Base-by-base conservation (phyloP, 805 yeast species). In the Saccharomycopsis sp. region DNA sequence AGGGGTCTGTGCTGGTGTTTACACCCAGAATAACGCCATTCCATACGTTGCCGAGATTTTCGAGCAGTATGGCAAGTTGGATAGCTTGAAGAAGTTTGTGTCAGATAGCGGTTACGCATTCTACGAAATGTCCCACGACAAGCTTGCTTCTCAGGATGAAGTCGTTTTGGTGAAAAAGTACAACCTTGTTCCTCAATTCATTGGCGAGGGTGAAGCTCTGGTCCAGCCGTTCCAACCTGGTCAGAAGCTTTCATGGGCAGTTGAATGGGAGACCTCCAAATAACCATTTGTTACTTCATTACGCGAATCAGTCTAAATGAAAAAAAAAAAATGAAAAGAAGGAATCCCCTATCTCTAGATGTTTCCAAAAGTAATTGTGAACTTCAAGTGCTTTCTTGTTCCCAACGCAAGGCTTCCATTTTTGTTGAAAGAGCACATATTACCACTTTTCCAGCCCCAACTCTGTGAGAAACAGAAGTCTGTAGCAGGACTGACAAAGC, bases 1-100 rank as follows among this genome's bases (percentile, higher is more conserved):
- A 27, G 89, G 88, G 17, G 96, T 89, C 13, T 86, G 96, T 54
- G 99, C 99, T n/a, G 99, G 99, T 55, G 96, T 92, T 6, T 92
- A 73, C 62, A 84, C 97, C 2, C 98, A 92, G 60, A 72, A 84
- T 17, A 74, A 74, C 52, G 95, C 82, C 2, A 60, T 92, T 15
- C 68, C 87, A 6, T 92, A 89, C 50, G 63, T 92, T 20, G 96
- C 97, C 2, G 81, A 88, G 58, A 74, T 83, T 1, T 92, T 94
- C 54, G 94, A 83, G 20, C 60, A 68, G 40, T 69, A 62, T 15
- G 77, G 71, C 10, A 72, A 76, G 47, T 62, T 92, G 33, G 79
- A 79, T 33, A 73, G 72, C 43, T 66, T 92, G 51, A 76, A 71
- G 52, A 73, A 64, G 23, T 92, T 92, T 59, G 95, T 85, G 13